These are phyloP conservation scores for Noccaea bulbosa DNA, from an alignment of 345 rosid genomes.

Conservation along the genomic window DNA sequence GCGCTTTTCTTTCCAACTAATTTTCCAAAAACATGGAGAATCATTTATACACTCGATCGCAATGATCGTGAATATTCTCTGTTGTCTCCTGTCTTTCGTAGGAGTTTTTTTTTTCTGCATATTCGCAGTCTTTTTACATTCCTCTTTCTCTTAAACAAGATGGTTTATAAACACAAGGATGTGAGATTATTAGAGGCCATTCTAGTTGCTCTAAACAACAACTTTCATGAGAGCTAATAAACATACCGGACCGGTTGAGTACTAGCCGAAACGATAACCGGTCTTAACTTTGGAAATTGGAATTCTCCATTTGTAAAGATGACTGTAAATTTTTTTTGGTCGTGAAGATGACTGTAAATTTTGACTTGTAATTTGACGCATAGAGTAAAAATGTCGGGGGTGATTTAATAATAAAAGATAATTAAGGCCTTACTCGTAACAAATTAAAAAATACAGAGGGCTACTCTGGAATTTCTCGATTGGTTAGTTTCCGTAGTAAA, in stretches of 20 bases:
- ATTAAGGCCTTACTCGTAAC: not conserved
- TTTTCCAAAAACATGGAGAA: constrained; percentile 13
- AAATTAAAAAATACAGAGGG: not conserved
- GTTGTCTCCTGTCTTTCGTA: not conserved
- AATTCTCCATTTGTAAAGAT: too few relatives aligned
- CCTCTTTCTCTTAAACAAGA: not conserved
- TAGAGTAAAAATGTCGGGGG: not conserved
- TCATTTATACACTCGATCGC: constrained; percentile 8
- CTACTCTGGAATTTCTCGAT: not conserved
- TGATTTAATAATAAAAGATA: not conserved
- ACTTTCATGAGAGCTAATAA: not conserved
- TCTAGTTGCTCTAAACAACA: not conserved
- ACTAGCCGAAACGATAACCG: not conserved
- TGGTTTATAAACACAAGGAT: constrained; percentile 1
- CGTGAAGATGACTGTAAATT: too few relatives aligned
- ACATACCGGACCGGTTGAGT: not conserved
- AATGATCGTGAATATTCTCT: constrained; percentile 20
- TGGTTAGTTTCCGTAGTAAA: not conserved
- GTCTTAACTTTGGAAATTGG: too few relatives aligned
- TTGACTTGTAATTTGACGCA: not conserved
- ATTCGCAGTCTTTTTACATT: not conserved
- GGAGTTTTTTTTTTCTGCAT: constrained; percentile 15
- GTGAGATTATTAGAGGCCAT: too few relatives aligned
- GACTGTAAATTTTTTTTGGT: too few relatives aligned
- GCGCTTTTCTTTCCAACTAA: constrained; percentile 14